A percentile compares a stretch with the other conserved stretches of the same genome.
phyloP scores from a whole-genome alignment of 31 red algal genomes.

The Porphyra umbilicalis region DNA sequence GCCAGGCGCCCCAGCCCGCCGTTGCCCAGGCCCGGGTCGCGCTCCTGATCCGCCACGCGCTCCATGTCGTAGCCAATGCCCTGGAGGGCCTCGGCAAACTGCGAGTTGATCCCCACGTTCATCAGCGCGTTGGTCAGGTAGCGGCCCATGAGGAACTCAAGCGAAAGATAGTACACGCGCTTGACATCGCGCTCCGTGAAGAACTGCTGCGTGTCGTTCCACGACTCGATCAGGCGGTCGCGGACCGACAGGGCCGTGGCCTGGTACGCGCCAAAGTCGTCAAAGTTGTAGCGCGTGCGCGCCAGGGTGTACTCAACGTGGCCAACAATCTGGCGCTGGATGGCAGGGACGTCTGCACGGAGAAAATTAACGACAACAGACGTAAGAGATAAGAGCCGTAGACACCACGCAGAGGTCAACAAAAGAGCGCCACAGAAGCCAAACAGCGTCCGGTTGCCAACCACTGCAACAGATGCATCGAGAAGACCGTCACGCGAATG shows the following conservation, averaged over 20 bases:
- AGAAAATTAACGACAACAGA: not conserved
- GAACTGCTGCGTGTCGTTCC: slow-evolving; percentile 98
- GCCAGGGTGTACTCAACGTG: slow-evolving; percentile 96
- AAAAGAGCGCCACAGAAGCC: too few species aligned
- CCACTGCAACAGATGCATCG: too few species aligned
- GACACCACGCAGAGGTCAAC: too few species aligned
- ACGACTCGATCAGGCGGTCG: slow-evolving; percentile 90
- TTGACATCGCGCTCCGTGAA: slow-evolving; percentile 89
- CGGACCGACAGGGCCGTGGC: slow-evolving; percentile 67
- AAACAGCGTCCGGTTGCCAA: too few species aligned
- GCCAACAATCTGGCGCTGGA: slow-evolving; percentile 85
- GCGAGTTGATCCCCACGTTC: slow-evolving; percentile 83
- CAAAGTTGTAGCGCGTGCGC: slow-evolving; percentile 93
- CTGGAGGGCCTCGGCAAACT: slow-evolving; percentile 74
- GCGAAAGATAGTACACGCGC: slow-evolving; percentile 88
- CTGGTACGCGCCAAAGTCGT: slow-evolving; percentile 80
- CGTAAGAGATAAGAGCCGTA: too few species aligned
- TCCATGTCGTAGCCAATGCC: slow-evolving; percentile 85
- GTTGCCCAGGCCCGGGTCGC: slow-evolving; percentile 86
- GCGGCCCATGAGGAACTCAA: slow-evolving; percentile 95
- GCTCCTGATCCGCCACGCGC: slow-evolving; percentile 57
- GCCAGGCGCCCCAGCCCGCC: slow-evolving; percentile 92
- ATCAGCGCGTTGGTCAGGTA: slow-evolving; percentile 85
- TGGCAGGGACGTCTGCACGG: slow-evolving; percentile 67
- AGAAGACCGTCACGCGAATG: too few species aligned